Conservation (phyloP, 208 protist species). For the Novymonas esmeraldas region DNA sequence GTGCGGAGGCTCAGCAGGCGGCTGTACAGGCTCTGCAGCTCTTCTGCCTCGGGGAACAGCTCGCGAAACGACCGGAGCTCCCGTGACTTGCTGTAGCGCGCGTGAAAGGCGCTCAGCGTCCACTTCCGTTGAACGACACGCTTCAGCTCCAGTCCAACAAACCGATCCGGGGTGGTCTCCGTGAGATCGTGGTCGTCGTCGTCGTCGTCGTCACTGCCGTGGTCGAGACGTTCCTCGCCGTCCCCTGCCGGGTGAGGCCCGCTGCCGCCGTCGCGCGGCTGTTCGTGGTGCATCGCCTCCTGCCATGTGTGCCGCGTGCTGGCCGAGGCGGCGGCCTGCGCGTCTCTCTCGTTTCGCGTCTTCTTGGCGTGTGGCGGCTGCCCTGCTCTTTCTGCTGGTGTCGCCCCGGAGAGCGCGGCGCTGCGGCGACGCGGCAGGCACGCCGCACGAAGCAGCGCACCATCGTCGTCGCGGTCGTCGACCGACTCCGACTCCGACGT, state of each 20-base stretch:
- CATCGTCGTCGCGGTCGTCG: slow-evolving; percentile 10
- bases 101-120: slow-evolving; percentile 64
- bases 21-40: slow-evolving; percentile 75
- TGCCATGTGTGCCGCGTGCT: slow-evolving; percentile 15
- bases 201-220: slow-evolving; percentile 30
- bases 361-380: slow-evolving; percentile 34
- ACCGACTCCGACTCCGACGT: background rate
- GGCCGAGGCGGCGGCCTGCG: slow-evolving; percentile 22
- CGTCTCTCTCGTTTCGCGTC: slow-evolving; percentile 31
- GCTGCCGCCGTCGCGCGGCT: background rate
- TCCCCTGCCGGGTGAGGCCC: background rate
- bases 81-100: slow-evolving; percentile 62
- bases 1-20: slow-evolving; percentile 73
- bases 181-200: slow-evolving; percentile 17
- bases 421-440: background rate
- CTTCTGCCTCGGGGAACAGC: slow-evolving; percentile 81
- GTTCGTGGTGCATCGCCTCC: slow-evolving; percentile 15
- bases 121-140: slow-evolving; percentile 67
- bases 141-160: slow-evolving; percentile 84
- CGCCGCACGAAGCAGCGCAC: background rate
- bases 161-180: slow-evolving; percentile 35
- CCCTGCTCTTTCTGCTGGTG: background rate
- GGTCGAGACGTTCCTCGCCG: background rate
- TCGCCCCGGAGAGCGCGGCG: background rate
- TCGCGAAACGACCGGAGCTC: slow-evolving; percentile 64